These are phyloP conservation scores for Pythium utonaiense DNA, from an alignment of 352 stramenopile species.

Conservation along the genomic window DNA sequence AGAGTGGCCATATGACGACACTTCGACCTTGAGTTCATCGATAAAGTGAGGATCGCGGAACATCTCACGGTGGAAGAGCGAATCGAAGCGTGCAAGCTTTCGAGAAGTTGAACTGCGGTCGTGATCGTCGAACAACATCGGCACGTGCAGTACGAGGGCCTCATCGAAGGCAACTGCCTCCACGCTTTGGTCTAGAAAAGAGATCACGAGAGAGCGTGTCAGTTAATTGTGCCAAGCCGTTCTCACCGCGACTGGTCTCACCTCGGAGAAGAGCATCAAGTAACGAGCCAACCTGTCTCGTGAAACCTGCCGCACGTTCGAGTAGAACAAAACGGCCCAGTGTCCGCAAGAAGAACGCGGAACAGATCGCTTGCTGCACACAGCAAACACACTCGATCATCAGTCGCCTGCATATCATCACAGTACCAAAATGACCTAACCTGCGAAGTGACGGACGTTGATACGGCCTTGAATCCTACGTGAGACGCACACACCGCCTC, in stretches of 20 bases:
- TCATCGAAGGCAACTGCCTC: conserved; percentile 39
- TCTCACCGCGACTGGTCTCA: not conserved
- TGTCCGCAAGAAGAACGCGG: conserved; percentile 18
- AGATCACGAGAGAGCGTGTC: not conserved
- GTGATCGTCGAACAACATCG: conserved; percentile 40
- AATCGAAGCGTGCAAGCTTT: conserved; percentile 36
- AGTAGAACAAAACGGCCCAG: conserved; percentile 13
- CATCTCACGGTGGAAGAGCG: conserved; percentile 32
- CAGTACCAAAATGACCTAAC: not conserved
- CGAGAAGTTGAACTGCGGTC: conserved; percentile 3
- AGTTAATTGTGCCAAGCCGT: not conserved
- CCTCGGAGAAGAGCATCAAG: conserved; percentile 3
- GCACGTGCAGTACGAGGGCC: conserved; percentile 31
- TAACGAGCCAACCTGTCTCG: conserved; percentile 2
- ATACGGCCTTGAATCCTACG: not conserved
- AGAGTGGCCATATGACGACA: conserved; percentile 44
- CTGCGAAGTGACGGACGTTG: not conserved
- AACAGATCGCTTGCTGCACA: conserved; percentile 19
- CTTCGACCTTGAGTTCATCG: conserved; percentile 52
- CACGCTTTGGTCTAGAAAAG: conserved; percentile 25
- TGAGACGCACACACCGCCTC: not conserved
- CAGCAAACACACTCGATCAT: not conserved
- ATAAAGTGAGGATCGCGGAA: conserved; percentile 43
- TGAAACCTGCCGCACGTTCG: conserved; percentile 1
- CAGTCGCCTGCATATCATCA: not conserved